Evolutionary conservation across 495 filamentous ascomycete species (phyloP).

Genomic region (Annulohypoxylon stygium): DNA sequence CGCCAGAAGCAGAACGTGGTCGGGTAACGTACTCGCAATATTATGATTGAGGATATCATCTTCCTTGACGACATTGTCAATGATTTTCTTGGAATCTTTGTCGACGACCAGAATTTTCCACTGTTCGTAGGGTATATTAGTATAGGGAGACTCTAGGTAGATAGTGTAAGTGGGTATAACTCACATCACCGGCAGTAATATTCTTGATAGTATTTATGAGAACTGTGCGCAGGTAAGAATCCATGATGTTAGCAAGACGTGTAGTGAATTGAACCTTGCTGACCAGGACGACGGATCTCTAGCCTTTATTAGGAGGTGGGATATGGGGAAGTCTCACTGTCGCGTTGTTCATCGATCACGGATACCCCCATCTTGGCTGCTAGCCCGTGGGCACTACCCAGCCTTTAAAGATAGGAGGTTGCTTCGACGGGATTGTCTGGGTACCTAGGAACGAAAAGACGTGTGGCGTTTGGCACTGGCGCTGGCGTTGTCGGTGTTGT

Average conservation of each 20-base stretch:
- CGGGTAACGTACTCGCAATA: conserved; percentile 80
- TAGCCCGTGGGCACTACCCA: conserved; percentile 34
- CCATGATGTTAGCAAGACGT: conserved; percentile 30
- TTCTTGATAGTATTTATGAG: conserved; percentile 67
- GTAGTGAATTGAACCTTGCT: conserved; percentile 3
- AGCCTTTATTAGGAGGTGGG: conserved; percentile 23
- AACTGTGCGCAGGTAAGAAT: conserved; percentile 48
- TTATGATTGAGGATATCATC: conserved; percentile 96
- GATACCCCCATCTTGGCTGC: conserved; percentile 55
- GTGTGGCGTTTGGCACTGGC: neutral
- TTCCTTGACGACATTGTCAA: conserved; percentile 89
- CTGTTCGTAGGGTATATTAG: conserved; percentile 60
- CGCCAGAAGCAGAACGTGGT: conserved; percentile 20
- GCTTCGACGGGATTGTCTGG: neutral
- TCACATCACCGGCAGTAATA: conserved; percentile 68
- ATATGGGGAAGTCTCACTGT: conserved; percentile 51
- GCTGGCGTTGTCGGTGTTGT: neutral
- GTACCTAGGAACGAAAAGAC: neutral
- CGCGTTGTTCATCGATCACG: conserved; percentile 59
- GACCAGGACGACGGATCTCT: conserved; percentile 7
- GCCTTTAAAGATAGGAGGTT: conserved; percentile 9
- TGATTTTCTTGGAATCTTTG: conserved; percentile 78
- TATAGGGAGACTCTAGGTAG: conserved; percentile 1
- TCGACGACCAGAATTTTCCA: conserved; percentile 97
- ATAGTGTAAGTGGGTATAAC: conserved; percentile 34